Conservation (phyloP, 2,329 filamentous ascomycete genomes). For the Alternaria longipes region DNA sequence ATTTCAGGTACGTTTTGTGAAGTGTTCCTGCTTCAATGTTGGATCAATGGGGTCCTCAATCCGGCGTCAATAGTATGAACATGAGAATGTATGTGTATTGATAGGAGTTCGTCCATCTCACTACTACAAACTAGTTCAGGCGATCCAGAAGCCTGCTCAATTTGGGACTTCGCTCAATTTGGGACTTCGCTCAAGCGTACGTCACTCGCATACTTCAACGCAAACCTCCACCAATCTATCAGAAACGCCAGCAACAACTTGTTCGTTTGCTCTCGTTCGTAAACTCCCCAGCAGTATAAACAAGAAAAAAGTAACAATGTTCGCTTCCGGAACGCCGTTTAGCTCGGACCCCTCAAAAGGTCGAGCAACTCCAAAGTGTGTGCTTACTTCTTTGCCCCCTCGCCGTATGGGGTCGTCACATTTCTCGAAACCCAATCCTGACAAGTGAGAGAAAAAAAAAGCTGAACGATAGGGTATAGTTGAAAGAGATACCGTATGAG, state of each 20-base stretch:
- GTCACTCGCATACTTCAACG: not conserved
- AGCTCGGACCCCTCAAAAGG: not conserved
- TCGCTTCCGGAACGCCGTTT: slow-evolving; percentile 13
- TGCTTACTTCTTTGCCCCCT: slow-evolving; percentile 1
- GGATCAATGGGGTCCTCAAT: not conserved
- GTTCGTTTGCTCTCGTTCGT: slow-evolving; percentile 9
- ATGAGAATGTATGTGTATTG: not conserved
- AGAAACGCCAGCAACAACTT: slow-evolving; percentile 8
- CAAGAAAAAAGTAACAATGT: slow-evolving; percentile 7
- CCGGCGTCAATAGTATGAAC: not conserved
- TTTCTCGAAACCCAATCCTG: not conserved
- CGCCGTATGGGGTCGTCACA: not conserved
- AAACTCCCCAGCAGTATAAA: not conserved
- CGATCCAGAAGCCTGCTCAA: not conserved
- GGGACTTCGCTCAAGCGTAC: slow-evolving; percentile 1
- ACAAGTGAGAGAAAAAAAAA: slow-evolving; percentile 2
- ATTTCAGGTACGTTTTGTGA: slow-evolving; percentile 63
- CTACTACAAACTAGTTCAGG: not conserved
- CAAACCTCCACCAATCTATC: not conserved
- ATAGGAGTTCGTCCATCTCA: not conserved
- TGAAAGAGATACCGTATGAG: slow-evolving; percentile 1
- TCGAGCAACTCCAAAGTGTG: slow-evolving; percentile 2
- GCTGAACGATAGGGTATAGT: slow-evolving; percentile 15
- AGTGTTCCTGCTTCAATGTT: not conserved
- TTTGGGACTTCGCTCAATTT: slow-evolving; percentile 4